Evolutionary conservation across 148 eudicot species (phyloP).

Genomic region (Amaranthus palmeri): DNA sequence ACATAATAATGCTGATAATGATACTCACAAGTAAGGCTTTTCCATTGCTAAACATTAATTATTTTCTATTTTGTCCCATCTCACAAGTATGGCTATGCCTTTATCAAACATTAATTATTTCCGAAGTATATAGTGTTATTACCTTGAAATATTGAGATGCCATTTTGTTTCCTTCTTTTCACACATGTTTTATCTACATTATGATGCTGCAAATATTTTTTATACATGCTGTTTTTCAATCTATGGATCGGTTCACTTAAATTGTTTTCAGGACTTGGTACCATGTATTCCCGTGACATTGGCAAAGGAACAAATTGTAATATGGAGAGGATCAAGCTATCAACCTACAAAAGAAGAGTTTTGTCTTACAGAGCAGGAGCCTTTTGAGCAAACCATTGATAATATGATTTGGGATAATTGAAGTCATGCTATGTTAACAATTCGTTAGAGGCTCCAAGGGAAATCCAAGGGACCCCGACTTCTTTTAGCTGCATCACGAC

Average conservation of each 20-base stretch:
- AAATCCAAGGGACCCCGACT: background rate
- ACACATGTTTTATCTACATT: background rate
- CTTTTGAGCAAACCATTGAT: conserved; percentile 33
- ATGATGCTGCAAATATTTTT: background rate
- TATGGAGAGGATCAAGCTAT: conserved; percentile 78
- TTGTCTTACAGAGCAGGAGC: conserved; percentile 39
- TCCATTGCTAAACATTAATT: background rate
- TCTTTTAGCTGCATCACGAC: too few species aligned
- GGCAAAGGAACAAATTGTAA: conserved; percentile 75
- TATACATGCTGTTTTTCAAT: background rate
- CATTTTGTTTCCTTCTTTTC: background rate
- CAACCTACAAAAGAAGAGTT: conserved; percentile 41
- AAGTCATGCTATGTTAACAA: background rate
- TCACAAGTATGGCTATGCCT: background rate
- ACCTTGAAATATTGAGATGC: background rate
- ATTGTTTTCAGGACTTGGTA: conserved; percentile 61
- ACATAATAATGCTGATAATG: too few species aligned
- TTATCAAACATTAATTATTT: background rate
- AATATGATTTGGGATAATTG: conserved; percentile 28
- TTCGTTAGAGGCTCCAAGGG: background rate
- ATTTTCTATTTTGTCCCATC: background rate
- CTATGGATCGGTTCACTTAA: background rate
- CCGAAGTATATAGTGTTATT: background rate
- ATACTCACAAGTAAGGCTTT: too few species aligned
- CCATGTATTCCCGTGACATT: conserved; percentile 79